Evolutionary conservation across 192 early-diverging fungal genomes (phyloP), one percentile per base, ranked within the genome.

Genomic region (Backusella parvicylindrica): DNA sequence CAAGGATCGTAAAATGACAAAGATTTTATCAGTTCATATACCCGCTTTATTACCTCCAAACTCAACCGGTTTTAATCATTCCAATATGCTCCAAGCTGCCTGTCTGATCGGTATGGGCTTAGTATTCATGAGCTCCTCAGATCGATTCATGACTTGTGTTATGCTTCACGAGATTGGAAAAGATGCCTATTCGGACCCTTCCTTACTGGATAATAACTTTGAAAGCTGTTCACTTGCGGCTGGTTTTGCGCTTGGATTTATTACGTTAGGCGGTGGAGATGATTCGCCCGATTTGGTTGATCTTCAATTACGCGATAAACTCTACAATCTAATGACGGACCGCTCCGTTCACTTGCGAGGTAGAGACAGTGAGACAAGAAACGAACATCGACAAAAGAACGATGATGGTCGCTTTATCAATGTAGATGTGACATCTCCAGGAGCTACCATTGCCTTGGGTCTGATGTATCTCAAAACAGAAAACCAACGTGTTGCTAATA

Each of bases 391-490:
- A 18, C 37, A 70, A 28, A 15, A 26, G 37, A 41, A 70, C 23
- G 41, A 43, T 30, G 68, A 66, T 13, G n/a, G 47, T 65, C 71
- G 64, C 40, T 47, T 69, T 21, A 75, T 79, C 40, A 85, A 86
- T n/a, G 64, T 88, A 18, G 87, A 88, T 40, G 65, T 87, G 6
- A 86, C 88, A 1, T 83, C 88, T 8, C 79, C 84, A 15, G 90
- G 91, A n/a, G 89, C 94, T 0, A 89, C 89, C 9, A 88, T 96
- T 30, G 97, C 97, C 0, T 79, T 98, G 18, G 95, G 90, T 0
- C 82, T 98, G 23, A 91, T 93, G 77, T 97, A 91, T 73, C 82
- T 98, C 40, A 94, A 92, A 47, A 92, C 95, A 18, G 89, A 92
- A 77, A 90, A 95, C 72, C 33, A 53, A 6, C 70, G 79, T 18